Percentiles rank a stretch among this genome's conserved stretches.
phyloP scores from a whole-genome alignment of 1,284 basidiomycete species.

The Puccinia polysora region DNA sequence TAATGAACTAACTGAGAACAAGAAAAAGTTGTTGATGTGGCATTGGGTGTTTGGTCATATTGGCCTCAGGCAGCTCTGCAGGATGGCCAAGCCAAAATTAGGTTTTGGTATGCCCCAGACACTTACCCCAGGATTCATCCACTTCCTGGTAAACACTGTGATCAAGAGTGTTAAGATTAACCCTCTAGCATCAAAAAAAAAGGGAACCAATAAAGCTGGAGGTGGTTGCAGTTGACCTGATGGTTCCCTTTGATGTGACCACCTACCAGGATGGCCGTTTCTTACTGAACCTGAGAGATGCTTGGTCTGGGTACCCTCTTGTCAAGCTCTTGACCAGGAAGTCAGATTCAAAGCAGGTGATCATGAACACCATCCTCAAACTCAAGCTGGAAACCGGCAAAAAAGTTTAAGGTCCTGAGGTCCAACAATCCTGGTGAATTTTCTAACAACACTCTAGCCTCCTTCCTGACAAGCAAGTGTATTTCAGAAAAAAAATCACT shows the following conservation, averaged over 20 bases:
- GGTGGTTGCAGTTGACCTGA: background rate
- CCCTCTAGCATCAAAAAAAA: no score
- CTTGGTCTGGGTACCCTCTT: background rate
- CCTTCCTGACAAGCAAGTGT: background rate
- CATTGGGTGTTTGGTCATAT: no score
- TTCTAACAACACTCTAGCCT: background rate
- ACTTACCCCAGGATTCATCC: no score
- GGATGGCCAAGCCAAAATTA: no score
- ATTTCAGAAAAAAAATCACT: background rate
- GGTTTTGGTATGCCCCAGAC: no score
- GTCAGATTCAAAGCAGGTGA: background rate
- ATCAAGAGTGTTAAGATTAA: no score
- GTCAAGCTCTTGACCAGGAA: background rate
- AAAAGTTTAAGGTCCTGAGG: background rate
- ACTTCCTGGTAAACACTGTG: no score
- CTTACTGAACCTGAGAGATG: background rate
- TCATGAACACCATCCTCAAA: background rate
- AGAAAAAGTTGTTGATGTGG: no score
- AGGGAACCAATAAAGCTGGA: no score
- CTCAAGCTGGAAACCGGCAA: background rate
- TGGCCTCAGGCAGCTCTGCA: no score
- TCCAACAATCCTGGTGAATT: background rate
- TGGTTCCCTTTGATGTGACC: constrained; percentile 2
- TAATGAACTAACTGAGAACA: no score
- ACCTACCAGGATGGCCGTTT: background rate